phyloP scores from a whole-genome alignment of 2,329 filamentous ascomycete species.

The Talaromyces funiculosus region DNA sequence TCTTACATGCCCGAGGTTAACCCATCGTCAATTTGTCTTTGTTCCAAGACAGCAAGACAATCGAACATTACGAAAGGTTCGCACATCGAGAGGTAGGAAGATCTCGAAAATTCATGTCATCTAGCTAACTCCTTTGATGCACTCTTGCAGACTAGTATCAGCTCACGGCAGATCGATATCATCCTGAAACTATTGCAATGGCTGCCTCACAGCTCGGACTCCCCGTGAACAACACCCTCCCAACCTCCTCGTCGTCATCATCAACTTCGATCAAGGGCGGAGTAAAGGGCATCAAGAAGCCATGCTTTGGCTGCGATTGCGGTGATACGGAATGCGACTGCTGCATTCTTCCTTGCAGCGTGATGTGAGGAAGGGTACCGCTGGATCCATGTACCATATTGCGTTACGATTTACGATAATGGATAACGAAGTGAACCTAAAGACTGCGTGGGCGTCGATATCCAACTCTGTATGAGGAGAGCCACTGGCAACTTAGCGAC shows the following conservation, averaged over 20 bases:
- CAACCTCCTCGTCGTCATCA: slow-evolving; percentile 25
- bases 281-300: slow-evolving; percentile 35
- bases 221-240: slow-evolving; percentile 29
- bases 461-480: not conserved
- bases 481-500: not conserved
- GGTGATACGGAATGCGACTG: slow-evolving; percentile 39
- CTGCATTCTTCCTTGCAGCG: slow-evolving; percentile 31
- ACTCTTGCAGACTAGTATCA: not conserved
- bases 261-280: slow-evolving; percentile 31
- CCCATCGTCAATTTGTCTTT: not conserved
- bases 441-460: not conserved
- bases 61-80: not conserved
- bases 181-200: not conserved
- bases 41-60: not conserved
- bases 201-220: not conserved
- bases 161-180: not conserved
- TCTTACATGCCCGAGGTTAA: not conserved
- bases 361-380: slow-evolving; percentile 28
- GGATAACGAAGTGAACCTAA: not conserved
- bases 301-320: slow-evolving; percentile 39
- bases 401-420: not conserved
- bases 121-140: not conserved
- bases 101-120: not conserved
- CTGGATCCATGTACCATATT: not conserved
- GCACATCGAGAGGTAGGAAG: not conserved